phyloP scores from a whole-genome alignment of 2,329 filamentous ascomycete genomes.

The Domatiomyces globalis region DNA sequence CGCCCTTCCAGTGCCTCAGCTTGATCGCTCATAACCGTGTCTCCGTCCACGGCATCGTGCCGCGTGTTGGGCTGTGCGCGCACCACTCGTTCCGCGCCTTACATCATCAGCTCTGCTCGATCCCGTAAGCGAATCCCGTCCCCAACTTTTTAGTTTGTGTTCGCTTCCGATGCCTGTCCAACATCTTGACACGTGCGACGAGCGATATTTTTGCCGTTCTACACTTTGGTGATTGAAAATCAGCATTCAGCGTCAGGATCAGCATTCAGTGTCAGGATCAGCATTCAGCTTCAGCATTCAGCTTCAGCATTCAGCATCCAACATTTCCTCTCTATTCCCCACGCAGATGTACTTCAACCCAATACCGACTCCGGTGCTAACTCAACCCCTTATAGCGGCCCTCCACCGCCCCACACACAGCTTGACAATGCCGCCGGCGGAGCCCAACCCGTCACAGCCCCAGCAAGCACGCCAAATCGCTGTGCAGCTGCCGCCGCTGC shows the following conservation, averaged over 20 bases:
- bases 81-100: not conserved
- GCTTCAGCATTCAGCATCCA: not conserved
- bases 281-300: not conserved
- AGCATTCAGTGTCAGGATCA: too few relatives aligned
- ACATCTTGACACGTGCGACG: not conserved
- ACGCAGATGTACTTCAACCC: too few relatives aligned
- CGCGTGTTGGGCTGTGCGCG: not conserved
- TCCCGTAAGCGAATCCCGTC: not conserved
- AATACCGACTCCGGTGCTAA: not conserved
- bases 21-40: not conserved
- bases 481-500: not conserved
- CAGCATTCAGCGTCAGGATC: not conserved
- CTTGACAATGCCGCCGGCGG: not conserved
- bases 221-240: too few relatives aligned
- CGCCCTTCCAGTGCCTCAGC: not conserved
- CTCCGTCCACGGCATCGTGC: not conserved
- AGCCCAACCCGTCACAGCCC: not conserved
- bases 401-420: not conserved
- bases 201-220: too few relatives aligned
- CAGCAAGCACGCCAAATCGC: not conserved
- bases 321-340: too few relatives aligned
- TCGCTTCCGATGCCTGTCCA: not conserved
- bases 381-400: not conserved
- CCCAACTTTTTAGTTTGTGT: not conserved
- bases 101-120: not conserved